Evolutionary conservation across 2,329 filamentous ascomycete genomes (phyloP).

Genomic region (Grosmannia serpens): DNA sequence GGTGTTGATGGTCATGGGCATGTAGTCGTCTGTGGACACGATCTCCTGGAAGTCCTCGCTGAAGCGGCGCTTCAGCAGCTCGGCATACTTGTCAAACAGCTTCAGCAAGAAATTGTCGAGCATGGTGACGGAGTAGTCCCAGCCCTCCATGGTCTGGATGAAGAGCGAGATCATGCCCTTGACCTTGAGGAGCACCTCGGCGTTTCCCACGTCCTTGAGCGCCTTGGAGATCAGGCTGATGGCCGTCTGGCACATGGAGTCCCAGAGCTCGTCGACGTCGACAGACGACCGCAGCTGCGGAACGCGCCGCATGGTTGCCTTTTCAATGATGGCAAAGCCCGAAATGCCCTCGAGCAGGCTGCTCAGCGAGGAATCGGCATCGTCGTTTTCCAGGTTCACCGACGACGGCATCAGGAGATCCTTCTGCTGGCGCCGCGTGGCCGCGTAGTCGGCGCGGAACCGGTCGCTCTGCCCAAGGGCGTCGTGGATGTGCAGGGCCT

Average conservation of each 20-base stretch:
- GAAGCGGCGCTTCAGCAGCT: slow-evolving; percentile 80
- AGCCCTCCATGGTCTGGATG: slow-evolving; percentile 97
- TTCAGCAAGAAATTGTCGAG: slow-evolving; percentile 79
- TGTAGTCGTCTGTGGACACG: slow-evolving; percentile 92
- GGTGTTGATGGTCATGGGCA: slow-evolving; percentile 96
- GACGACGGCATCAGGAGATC: slow-evolving; percentile 72
- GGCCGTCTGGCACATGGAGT: slow-evolving; percentile 87
- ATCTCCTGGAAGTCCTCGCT: slow-evolving; percentile 93
- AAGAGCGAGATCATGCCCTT: slow-evolving; percentile 90
- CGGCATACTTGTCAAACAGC: slow-evolving; percentile 88
- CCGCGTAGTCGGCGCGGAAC: slow-evolving; percentile 84
- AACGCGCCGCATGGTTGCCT: slow-evolving; percentile 78
- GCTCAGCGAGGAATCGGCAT: slow-evolving; percentile 78
- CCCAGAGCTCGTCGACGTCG: slow-evolving; percentile 98
- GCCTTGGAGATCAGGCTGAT: slow-evolving; percentile 73
- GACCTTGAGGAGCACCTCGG: slow-evolving; percentile 84
- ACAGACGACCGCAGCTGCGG: slow-evolving; percentile 70
- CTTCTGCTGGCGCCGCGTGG: slow-evolving; percentile 81
- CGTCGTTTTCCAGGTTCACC: slow-evolving; percentile 69
- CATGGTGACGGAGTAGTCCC: slow-evolving; percentile 73
- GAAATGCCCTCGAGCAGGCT: slow-evolving; percentile 87
- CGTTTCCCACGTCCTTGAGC: slow-evolving; percentile 69
- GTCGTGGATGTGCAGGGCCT: slow-evolving; percentile 92
- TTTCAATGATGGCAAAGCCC: slow-evolving; percentile 93
- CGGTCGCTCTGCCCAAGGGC: slow-evolving; percentile 86